Evolutionary conservation across 768 basidiomycete genomes (phyloP).

Genomic region (Wakefieldia striispora): DNA sequence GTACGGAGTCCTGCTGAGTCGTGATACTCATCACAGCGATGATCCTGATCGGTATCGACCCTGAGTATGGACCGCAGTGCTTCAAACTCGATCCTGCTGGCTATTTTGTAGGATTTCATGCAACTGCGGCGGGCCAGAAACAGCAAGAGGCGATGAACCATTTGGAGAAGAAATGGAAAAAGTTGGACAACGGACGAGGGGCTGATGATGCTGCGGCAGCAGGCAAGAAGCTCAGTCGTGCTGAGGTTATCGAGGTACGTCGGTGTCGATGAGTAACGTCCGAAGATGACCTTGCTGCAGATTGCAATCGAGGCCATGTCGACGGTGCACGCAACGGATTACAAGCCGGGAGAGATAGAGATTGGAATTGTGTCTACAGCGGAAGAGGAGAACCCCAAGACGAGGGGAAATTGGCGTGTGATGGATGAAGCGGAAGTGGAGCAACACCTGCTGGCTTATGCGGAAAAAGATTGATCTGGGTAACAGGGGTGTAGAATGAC

Average conservation of each 20-base stretch:
- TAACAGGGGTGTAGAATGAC: neutral
- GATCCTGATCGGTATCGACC: conserved; percentile 92
- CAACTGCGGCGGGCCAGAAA: conserved; percentile 93
- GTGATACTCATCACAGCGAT: conserved; percentile 60
- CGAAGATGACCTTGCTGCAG: conserved; percentile 37
- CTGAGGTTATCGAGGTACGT: conserved; percentile 87
- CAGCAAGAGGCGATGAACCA: conserved; percentile 99
- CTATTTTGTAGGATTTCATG: conserved; percentile 98
- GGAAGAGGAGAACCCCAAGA: conserved; percentile 70
- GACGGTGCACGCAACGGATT: conserved; percentile 92
- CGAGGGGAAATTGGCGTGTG: conserved; percentile 74
- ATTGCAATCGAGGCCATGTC: conserved; percentile 95
- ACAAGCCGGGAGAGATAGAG: conserved; percentile 94
- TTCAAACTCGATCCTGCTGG: conserved; percentile 99
- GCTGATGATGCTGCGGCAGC: conserved; percentile 78
- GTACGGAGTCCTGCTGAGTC: neutral
- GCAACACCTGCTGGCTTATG: conserved; percentile 77
- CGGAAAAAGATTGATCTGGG: conserved; percentile 75
- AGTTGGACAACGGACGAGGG: conserved; percentile 73
- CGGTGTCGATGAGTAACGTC: neutral
- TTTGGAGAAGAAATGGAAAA: conserved; percentile 99
- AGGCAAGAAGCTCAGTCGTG: conserved; percentile 66
- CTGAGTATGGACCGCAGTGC: conserved; percentile 90
- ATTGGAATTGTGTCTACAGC: conserved; percentile 86
- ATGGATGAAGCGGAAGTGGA: conserved; percentile 79